Base-by-base conservation (phyloP, 345 rosid genomes). In the Populus deltoides region DNA sequence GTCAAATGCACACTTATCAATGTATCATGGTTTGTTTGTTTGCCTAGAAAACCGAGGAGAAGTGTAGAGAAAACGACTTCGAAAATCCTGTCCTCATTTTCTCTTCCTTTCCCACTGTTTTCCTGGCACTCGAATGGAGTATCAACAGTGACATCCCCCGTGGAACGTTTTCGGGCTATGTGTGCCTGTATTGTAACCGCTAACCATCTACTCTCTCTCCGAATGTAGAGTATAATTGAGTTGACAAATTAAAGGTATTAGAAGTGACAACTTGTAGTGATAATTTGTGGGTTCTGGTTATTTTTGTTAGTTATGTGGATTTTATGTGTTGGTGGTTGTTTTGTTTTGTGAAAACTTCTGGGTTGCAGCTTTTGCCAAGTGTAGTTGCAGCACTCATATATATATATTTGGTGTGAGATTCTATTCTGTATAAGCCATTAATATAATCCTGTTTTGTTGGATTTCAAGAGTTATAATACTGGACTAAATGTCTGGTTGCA, bases 1-100 rank as follows among this genome's bases (percentile, higher is more conserved):
- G 67, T 68, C 73, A 36, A 51, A 75, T 16, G 38, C 33, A 11
- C 29, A 15, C 7, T 4, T 24, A 8, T n/a, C n/a, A n/a, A n/a
- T n/a, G n/a, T n/a, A n/a, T 41, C 4, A 8, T 31, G 51, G 35
- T 41, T 55, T 24, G 74, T 6, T 74, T 35, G 74, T 36, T 36
- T 79, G 29, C 36, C 66, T 8, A 25, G 75, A 72, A 79, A 79
- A 69, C 70, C 33, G n/a, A 43, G 25, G 61, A 35, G 57, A 55
- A 57, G 43, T 3, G 3, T 15, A 66, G 3, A 15, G 11, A 55
- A 73, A 67, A 25, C 10, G 6, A 10, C 31, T 59, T 13, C 33
- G 9, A 9, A 9, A 3, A 63, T 66, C 51, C 73, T 25, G 31
- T 25, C 27, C 6, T 65, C 36, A 9, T 72, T 53, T 20, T 22